phyloP scores from a whole-genome alignment of 768 basidiomycete genomes.

The Chalciporus chontae region DNA sequence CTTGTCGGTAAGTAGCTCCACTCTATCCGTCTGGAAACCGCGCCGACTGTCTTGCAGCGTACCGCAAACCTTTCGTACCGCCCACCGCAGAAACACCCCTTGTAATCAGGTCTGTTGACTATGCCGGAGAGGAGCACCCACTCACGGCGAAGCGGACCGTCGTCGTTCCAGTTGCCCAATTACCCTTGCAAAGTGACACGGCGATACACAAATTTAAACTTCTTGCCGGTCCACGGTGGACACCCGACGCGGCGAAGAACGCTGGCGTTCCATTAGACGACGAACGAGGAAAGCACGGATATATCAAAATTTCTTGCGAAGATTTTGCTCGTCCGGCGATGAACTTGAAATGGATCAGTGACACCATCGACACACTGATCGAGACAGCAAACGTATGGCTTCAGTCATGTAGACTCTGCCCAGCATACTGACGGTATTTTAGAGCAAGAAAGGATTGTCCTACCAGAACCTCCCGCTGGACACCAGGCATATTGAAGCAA shows the following conservation, averaged over 20 bases:
- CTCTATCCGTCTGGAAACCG: slow-evolving; percentile 6
- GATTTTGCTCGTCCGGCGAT: slow-evolving; percentile 75
- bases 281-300: slow-evolving; percentile 62
- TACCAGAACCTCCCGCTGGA: slow-evolving; percentile 75
- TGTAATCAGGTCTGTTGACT: slow-evolving; percentile 71
- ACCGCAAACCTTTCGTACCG: slow-evolving; percentile 74
- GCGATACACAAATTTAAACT: slow-evolving; percentile 85
- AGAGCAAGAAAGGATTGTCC: slow-evolving; percentile 38
- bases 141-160: slow-evolving; percentile 67
- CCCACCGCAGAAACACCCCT: slow-evolving; percentile 58
- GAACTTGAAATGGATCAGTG: slow-evolving; percentile 95
- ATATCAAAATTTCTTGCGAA: slow-evolving; percentile 88
- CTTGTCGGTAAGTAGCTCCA: slow-evolving; percentile 62
- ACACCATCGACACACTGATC: slow-evolving; percentile 75
- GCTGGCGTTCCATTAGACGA: slow-evolving; percentile 49
- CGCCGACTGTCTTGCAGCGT: slow-evolving; percentile 45
- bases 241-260: slow-evolving; percentile 65
- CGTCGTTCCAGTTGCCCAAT: slow-evolving; percentile 67
- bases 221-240: slow-evolving; percentile 87
- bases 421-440: slow-evolving; percentile 12
- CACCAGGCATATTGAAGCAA: slow-evolving; percentile 71
- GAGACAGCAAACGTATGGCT: slow-evolving; percentile 79
- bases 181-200: slow-evolving; percentile 60
- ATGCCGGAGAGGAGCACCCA: slow-evolving; percentile 74
- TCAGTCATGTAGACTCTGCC: slow-evolving; percentile 1